Evolutionary conservation across 495 filamentous ascomycete species (phyloP).

Genomic region (Tuber brumale): DNA sequence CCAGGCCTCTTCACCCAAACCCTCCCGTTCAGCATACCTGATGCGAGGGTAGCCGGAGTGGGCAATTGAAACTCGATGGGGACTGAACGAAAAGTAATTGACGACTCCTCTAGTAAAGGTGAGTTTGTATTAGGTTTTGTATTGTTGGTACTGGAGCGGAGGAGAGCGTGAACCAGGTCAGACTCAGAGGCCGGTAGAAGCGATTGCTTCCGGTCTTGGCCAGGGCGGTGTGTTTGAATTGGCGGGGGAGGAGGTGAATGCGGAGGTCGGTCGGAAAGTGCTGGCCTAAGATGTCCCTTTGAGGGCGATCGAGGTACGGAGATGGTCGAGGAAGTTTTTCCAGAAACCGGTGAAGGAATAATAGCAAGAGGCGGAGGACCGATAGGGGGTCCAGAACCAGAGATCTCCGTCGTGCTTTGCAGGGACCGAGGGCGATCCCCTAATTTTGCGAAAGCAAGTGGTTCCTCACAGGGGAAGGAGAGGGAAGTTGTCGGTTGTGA

Average conservation of each 20-base stretch:
- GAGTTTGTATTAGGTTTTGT: conserved; percentile 16
- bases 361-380: conserved; percentile 11
- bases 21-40: conserved; percentile 64
- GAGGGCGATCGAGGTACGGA: conserved; percentile 1
- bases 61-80: conserved; percentile 28
- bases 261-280: conserved; percentile 40
- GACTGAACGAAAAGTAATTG: conserved; percentile 21
- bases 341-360: conserved; percentile 20
- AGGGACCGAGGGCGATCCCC: conserved; percentile 16
- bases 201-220: conserved; percentile 50
- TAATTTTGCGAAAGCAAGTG: conserved; percentile 22
- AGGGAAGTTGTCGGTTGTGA: conserved; percentile 24
- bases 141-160: conserved; percentile 41
- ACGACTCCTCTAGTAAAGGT: conserved; percentile 12
- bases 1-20: conserved; percentile 87
- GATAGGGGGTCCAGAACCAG: background rate
- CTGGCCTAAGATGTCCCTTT: conserved; percentile 19
- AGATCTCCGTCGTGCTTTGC: conserved; percentile 6
- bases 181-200: conserved; percentile 48
- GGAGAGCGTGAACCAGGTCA: conserved; percentile 46
- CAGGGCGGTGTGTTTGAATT: conserved; percentile 44
- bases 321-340: conserved; percentile 33
- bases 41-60: conserved; percentile 36
- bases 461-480: conserved; percentile 24
- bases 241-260: conserved; percentile 38